Percentiles rank a stretch among this genome's conserved stretches.
These are phyloP conservation scores for Flaveria brownii DNA, from an alignment of 129 eudicot genomes.

Conservation along the genomic window DNA sequence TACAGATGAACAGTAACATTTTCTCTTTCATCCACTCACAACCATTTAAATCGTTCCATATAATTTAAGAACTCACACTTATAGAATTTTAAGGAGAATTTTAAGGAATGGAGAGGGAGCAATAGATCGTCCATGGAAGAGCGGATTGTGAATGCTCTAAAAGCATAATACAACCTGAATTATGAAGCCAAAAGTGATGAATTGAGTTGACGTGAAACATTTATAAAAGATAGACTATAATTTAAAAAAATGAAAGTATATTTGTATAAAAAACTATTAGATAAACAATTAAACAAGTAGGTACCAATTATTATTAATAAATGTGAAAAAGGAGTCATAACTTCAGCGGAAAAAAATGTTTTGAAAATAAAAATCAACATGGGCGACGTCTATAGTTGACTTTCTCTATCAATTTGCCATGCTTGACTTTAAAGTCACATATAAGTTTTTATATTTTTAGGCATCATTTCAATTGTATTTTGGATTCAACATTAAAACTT, in stretches of 20 bases:
- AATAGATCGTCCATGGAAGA: too few relatives aligned
- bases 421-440: not conserved
- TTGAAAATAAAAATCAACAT: constrained; percentile 23
- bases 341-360: constrained; percentile 11
- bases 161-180: not conserved
- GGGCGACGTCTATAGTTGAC: constrained; percentile 32
- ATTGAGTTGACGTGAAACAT: not conserved
- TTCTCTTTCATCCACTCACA: too few relatives aligned
- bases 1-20: too few relatives aligned
- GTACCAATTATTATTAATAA: not conserved
- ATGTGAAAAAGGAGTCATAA: constrained; percentile 25
- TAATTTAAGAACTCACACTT: too few relatives aligned
- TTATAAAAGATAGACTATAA: not conserved
- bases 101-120: too few relatives aligned
- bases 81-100: too few relatives aligned
- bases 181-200: not conserved
- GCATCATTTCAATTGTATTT: not conserved
- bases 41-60: too few relatives aligned
- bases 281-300: not conserved
- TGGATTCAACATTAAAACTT: too few relatives aligned
- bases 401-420: constrained; percentile 26
- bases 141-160: too few relatives aligned
- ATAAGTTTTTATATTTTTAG: not conserved
- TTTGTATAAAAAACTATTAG: not conserved
- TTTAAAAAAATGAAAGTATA: not conserved